Base-by-base conservation (phyloP, 306 rosid species). In the Lathyrus sativus region DNA sequence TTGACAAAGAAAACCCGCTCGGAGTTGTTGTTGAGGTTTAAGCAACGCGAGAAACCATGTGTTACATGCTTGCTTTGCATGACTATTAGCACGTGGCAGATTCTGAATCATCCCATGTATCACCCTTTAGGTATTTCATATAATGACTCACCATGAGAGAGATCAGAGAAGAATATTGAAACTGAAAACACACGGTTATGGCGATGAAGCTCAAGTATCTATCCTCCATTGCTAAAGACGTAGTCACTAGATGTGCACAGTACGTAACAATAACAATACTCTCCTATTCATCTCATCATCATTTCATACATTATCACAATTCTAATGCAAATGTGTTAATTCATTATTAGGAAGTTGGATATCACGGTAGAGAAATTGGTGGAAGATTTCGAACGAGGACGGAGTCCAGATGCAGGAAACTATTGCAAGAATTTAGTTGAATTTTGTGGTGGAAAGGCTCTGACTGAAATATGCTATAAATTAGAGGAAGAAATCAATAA, bases 291-390 rank as follows among this genome's bases (percentile, higher is more conserved):
- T 46, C 19, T 46, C 11, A 46, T 46, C 18, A n/a, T n/a, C n/a
- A n/a, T n/a, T n/a, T 46, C 9, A 19, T 13, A 44, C 49, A 44
- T 44, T 44, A 6, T 7, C 0, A n/a, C 18, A 42, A 42, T 14
- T 15, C 7, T 5, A 15, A 24, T 15, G 43, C 24, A 18, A 46
- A 48, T 58, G 42, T 60, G 66, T 61, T 38, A 11, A 35, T 35
- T 57, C 24, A 62, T 68, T 35, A 12, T 3, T 46, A 48, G 96
- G 83, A 77, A 70, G 72, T 35, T 86, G 35, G 83, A 74, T 11
- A 77, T 76, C 38, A 55, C 85, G 7, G 87, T 72, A 57, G 96
- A 85, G 50, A 73, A 65, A 63, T 67, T 93, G 78, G 89, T 73
- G 76, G 87, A 75, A 18, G n/a, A n/a, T n/a, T n/a, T n/a, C n/a